Evolutionary conservation across 352 stramenopile genomes (phyloP).

Genomic region (Phytophthora sansomeana): DNA sequence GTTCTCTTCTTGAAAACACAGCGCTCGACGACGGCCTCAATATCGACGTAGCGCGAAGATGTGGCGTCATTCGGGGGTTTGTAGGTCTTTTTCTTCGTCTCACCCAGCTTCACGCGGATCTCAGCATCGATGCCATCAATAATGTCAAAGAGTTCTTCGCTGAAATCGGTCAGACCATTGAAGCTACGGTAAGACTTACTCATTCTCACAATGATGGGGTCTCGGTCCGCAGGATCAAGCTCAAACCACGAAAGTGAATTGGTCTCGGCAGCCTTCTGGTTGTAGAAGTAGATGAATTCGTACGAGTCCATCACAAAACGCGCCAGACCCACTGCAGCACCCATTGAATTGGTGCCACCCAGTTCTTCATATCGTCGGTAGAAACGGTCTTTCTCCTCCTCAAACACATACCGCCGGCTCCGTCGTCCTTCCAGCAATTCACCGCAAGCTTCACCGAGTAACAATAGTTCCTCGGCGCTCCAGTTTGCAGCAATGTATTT

Average conservation of each 20-base stretch:
- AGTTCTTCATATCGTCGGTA: constrained; percentile 47
- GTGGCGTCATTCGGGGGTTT: constrained; percentile 37
- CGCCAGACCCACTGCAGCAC: constrained; percentile 35
- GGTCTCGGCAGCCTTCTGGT: constrained; percentile 36
- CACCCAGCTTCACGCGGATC: constrained; percentile 29
- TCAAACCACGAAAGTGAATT: constrained; percentile 45
- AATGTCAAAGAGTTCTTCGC: constrained; percentile 42
- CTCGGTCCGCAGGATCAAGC: constrained; percentile 29
- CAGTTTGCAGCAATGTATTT: constrained; percentile 40
- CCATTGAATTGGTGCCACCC: constrained; percentile 36
- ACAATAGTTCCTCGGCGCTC: constrained; percentile 44
- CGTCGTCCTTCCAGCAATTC: constrained; percentile 45
- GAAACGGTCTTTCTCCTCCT: constrained; percentile 51
- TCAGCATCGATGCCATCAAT: constrained; percentile 48
- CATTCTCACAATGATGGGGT: constrained; percentile 34
- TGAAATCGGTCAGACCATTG: constrained; percentile 42
- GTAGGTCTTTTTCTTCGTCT: constrained; percentile 51
- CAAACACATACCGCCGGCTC: constrained; percentile 48
- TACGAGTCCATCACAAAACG: constrained; percentile 52
- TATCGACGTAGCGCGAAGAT: constrained; percentile 49
- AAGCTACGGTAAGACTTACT: constrained; percentile 48
- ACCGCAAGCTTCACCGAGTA: constrained; percentile 43
- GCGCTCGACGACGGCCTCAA: constrained; percentile 41
- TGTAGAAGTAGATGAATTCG: constrained; percentile 57
- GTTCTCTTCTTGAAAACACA: constrained; percentile 34